Percentiles rank a stretch among this genome's conserved stretches.
Conservation (phyloP, 129 eudicot species). For the Solidago caesia region DNA sequence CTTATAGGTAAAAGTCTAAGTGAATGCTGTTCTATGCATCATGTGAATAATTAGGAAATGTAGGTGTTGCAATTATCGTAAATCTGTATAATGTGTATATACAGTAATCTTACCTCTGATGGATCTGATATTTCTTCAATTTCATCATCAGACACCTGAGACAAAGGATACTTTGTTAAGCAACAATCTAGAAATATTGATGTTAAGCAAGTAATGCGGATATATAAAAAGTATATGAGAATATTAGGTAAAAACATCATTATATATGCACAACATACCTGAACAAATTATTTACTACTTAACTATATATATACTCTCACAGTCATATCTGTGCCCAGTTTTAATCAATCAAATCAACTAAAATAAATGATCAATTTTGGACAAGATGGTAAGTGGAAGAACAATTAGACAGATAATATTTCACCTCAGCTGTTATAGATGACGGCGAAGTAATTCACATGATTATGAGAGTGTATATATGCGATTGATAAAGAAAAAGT, state of each 20-base stretch:
- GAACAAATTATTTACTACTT: too few species aligned
- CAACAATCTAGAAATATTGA: constrained; percentile 15
- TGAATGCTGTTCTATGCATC: background rate
- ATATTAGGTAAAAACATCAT: too few species aligned
- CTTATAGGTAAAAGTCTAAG: background rate
- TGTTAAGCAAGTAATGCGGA: background rate
- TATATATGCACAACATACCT: too few species aligned
- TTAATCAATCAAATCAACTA: background rate
- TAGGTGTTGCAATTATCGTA: background rate
- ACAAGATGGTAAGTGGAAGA: background rate
- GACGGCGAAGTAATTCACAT: background rate
- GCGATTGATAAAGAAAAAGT: too few species aligned
- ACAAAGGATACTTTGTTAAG: constrained; percentile 3
- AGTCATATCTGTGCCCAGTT: background rate
- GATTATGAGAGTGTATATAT: too few species aligned
- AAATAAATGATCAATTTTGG: background rate
- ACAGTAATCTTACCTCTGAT: constrained; percentile 47
- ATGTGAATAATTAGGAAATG: background rate
- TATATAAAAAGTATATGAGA: background rate
- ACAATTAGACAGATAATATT: background rate
- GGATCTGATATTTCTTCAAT: constrained; percentile 69
- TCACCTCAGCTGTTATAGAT: background rate
- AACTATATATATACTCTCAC: background rate
- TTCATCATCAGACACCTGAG: constrained; percentile 68
- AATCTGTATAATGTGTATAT: background rate